A percentile compares a stretch with the other conserved stretches of the same genome.
Evolutionary conservation across 2,329 filamentous ascomycete species (phyloP).

Genomic region (Orbilia javanica): DNA sequence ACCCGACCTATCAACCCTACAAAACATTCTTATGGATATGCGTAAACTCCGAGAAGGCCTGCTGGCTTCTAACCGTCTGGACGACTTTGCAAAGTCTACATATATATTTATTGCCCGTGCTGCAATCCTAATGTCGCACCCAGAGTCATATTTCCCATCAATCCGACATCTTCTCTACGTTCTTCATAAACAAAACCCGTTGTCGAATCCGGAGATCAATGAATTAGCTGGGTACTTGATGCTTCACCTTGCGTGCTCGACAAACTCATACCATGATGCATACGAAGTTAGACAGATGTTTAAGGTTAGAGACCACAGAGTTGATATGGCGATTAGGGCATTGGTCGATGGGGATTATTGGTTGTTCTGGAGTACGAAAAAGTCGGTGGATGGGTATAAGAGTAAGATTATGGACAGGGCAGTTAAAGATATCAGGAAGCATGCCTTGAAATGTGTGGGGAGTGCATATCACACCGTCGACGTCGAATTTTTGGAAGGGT

Average conservation of each 20-base stretch:
- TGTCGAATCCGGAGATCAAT: slow-evolving; percentile 78
- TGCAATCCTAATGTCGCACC: slow-evolving; percentile 82
- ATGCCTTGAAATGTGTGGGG: slow-evolving; percentile 88
- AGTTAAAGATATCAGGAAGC: slow-evolving; percentile 77
- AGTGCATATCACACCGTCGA: slow-evolving; percentile 83
- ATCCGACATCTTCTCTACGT: slow-evolving; percentile 80
- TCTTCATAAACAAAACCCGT: slow-evolving; percentile 76
- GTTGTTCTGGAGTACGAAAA: slow-evolving; percentile 78
- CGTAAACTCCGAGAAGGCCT: slow-evolving; percentile 93
- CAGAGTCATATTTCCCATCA: slow-evolving; percentile 90
- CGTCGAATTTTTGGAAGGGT: slow-evolving; percentile 75
- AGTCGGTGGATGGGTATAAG: slow-evolving; percentile 82
- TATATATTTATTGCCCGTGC: slow-evolving; percentile 93
- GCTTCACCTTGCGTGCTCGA: slow-evolving; percentile 88
- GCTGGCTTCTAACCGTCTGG: slow-evolving; percentile 79
- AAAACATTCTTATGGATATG: slow-evolving; percentile 79
- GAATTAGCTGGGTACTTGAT: slow-evolving; percentile 86
- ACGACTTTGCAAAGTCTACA: slow-evolving; percentile 85
- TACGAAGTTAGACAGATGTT: slow-evolving; percentile 75
- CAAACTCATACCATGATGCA: slow-evolving; percentile 79
- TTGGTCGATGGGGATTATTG: slow-evolving; percentile 86
- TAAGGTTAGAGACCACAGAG: slow-evolving; percentile 74
- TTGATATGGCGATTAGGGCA: slow-evolving; percentile 77
- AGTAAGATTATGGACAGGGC: slow-evolving; percentile 84
- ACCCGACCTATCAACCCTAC: slow-evolving; percentile 38